Base-by-base conservation (phyloP, 768 basidiomycete species). In the Pisolithus marmoratus region DNA sequence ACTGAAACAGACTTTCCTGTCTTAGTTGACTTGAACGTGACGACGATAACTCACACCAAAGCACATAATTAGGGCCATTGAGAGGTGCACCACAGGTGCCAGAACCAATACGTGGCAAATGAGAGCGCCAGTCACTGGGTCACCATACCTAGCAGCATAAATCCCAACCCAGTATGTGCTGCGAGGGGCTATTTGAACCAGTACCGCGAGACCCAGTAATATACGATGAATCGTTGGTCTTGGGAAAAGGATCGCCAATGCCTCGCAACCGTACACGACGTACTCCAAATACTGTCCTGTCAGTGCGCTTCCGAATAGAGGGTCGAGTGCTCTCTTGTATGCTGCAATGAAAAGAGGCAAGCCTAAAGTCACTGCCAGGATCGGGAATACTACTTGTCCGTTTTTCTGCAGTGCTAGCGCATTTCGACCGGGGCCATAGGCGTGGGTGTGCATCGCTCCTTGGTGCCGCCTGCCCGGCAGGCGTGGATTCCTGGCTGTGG, bases 111-210 rank as follows among this genome's bases (percentile, higher is more conserved):
- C 59, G 67, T 90, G 88, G 2, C 84, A 78, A 6, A 78, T 55
- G 15, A 80, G 72, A 11, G 87, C 77, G 0, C 87, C 87, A 58
- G 74, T 66, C 14, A 82, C 52, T 14, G 82, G 76, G 55, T 79
- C 73, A 23, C 69, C 70, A 58, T 68, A 64, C 56, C 83, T 76
- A 27, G 80, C 77, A 9, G 84, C 82, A 68, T 74, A 77, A 22
- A 79, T 76, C 29, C 82, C 78, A 20, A 79, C 68, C 80, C 81
- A 87, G 59, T 88, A 87, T 5, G 80, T 79, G n/a, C 81, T 74
- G 58, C 80, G 77, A 1, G 89, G 84, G 26, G 81, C 73, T 45
- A 70, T 51, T 46, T 75, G 70, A 34, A 81, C 63, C 26, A 74
- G 61, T 8, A 71, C 49, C 19, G 72, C 76, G 38, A 77, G 69